Percentiles rank a stretch among this genome's conserved stretches.
These are phyloP conservation scores for Arabidopsis arenosa DNA, from an alignment of 345 rosid genomes.

Conservation along the genomic window DNA sequence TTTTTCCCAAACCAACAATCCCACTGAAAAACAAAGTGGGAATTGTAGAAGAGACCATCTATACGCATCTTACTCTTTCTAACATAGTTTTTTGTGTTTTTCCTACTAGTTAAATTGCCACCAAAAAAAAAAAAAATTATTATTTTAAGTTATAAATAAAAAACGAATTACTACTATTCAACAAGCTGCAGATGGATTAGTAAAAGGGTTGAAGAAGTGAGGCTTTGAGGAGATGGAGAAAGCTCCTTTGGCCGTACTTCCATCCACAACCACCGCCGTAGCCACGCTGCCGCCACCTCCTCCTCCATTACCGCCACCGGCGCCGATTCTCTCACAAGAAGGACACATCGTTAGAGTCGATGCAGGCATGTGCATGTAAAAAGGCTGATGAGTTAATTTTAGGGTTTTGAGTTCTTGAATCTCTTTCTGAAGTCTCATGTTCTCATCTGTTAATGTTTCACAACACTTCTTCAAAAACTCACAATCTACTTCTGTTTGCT, in stretches of 20 bases:
- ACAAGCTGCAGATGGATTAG: constrained; percentile 89
- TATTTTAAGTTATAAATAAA: not conserved
- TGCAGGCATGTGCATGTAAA: constrained; percentile 79
- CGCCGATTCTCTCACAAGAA: constrained; percentile 74
- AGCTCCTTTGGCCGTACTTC: constrained; percentile 36
- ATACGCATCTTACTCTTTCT: constrained; percentile 41
- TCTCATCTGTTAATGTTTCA: constrained; percentile 89
- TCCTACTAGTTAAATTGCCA: constrained; percentile 28
- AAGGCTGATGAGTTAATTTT: constrained; percentile 55
- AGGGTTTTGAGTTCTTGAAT: constrained; percentile 76
- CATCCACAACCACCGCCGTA: constrained; percentile 36
- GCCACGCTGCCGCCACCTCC: constrained; percentile 13
- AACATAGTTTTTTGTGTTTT: constrained; percentile 33
- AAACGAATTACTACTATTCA: constrained; percentile 38
- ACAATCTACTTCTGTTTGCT: constrained; percentile 97
- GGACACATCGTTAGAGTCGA: constrained; percentile 77
- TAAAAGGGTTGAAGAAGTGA: constrained; percentile 70
- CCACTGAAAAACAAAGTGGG: constrained; percentile 76
- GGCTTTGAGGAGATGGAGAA: constrained; percentile 53
- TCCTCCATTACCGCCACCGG: constrained; percentile 34
- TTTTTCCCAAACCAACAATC: constrained; percentile 50
- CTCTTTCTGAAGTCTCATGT: constrained; percentile 88
- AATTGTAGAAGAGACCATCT: constrained; percentile 40
- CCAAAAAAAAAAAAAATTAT: not conserved
- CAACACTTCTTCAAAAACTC: constrained; percentile 91